Base-by-base conservation (phyloP, 2,329 filamentous ascomycete genomes). In the Rhynchosporium agropyri region DNA sequence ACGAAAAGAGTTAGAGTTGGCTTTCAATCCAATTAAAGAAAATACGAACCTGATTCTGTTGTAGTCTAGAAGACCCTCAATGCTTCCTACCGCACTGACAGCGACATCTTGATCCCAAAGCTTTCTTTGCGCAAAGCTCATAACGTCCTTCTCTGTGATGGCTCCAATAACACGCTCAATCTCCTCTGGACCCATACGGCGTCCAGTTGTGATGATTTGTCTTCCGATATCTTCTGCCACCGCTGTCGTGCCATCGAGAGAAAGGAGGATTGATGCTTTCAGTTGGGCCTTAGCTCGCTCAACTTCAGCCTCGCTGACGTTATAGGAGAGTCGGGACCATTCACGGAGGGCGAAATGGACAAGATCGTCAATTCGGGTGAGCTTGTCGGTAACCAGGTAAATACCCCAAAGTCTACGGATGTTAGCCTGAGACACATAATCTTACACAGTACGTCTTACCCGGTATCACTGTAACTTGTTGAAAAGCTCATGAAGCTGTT, bases 401-500 rank as follows among this genome's bases (percentile, higher is more conserved):
- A 98, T 98, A 82, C 95, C 95, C 95, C 95, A 99, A 72, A 99
- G 91, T 85, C 95, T 97, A 74, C 31, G 31, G 51, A 51, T 28
- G 54, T 79, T 74, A 79, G 76, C 68, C 77, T 70, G 75, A 38
- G 55, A 46, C 29, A 12, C 26, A 5, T 26, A 36, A 20, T n/a
- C 4, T 46, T 6, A 49, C n/a, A 20, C 49, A 2, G 33, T 4
- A 38, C 4, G n/a, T 77, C 88, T 79, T 86, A 97, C 92, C 93
- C 95, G 77, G 95, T 99, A 79, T 99, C 95, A 76, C 93, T 98
- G 83, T 99, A 99, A 84, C 92, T 97, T 71, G 95, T 99, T 70
- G 93, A 97, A 83, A 99, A 99, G 83, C 91, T 96, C 96, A 99
- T 99, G 86, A 97, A 99, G 87, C 93, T 97, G 84, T 97, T 99